Conservation (phyloP, 2,329 filamentous ascomycete genomes). For the Daldinia sp. region DNA sequence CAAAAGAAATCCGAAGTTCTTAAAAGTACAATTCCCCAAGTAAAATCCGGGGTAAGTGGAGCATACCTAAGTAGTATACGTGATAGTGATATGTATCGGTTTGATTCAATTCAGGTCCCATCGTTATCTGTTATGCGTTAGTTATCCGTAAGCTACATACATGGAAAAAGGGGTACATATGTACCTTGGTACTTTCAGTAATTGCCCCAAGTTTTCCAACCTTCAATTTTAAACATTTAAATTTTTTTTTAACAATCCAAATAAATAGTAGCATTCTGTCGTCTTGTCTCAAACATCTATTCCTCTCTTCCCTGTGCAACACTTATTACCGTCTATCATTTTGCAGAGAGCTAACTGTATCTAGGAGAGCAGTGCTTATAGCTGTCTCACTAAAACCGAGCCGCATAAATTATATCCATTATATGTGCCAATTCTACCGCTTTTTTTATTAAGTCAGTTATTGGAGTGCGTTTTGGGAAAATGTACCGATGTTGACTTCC, state of each 20-base stretch:
- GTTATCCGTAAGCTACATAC: too few species aligned
- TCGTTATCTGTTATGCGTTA: too few species aligned
- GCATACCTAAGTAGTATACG: background rate
- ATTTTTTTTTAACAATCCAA: too few species aligned
- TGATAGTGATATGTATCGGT: background rate
- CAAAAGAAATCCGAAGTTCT: background rate
- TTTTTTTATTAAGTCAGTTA: background rate
- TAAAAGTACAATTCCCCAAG: background rate
- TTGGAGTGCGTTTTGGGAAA: too few species aligned
- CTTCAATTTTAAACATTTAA: background rate
- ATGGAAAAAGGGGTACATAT: too few species aligned
- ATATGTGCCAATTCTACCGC: background rate
- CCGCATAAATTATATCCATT: background rate
- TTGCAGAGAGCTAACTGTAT: background rate
- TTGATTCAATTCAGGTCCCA: too few species aligned
- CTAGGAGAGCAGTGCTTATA: background rate
- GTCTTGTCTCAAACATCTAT: too few species aligned
- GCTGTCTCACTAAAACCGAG: background rate
- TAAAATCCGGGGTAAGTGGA: slow-evolving; percentile 29
- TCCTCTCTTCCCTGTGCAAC: background rate
- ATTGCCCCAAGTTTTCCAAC: too few species aligned
- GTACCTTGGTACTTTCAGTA: background rate
- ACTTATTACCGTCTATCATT: background rate
- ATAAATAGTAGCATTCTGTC: background rate
- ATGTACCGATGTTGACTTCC: background rate